Percentiles rank a stretch among this genome's conserved stretches.
Evolutionary conservation across 176 grass and related monocot genomes (phyloP).

Genomic region (Raddia distichophylla): DNA sequence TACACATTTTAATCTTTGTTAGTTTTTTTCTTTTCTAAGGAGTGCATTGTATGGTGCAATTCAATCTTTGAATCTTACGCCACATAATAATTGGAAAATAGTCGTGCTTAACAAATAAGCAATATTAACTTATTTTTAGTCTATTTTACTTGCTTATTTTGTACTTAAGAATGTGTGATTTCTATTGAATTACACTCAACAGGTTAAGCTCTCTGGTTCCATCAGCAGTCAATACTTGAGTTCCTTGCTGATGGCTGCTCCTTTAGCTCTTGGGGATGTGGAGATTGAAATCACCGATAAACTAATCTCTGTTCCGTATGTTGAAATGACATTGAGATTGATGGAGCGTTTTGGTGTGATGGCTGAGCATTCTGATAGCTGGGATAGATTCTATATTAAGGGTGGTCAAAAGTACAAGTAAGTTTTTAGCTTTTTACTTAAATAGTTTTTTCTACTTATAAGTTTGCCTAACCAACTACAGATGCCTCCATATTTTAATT

Average conservation of each 20-base stretch:
- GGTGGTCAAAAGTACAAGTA: constrained; percentile 92
- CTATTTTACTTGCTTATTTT: neutral
- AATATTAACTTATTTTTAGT: neutral
- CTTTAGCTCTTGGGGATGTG: constrained; percentile 87
- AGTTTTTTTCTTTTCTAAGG: neutral
- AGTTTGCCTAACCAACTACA: neutral
- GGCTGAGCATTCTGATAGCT: constrained; percentile 84
- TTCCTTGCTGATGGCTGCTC: constrained; percentile 94
- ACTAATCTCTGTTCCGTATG: constrained; percentile 94
- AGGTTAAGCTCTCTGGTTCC: constrained; percentile 95
- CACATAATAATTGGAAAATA: neutral
- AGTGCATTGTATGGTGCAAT: neutral
- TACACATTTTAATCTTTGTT: neutral
- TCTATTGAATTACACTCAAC: constrained; percentile 1
- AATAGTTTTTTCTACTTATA: neutral
- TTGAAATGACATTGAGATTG: constrained; percentile 97
- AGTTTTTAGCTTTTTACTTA: constrained; percentile 28
- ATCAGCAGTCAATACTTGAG: constrained; percentile 99
- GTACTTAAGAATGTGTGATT: neutral
- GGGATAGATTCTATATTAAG: constrained; percentile 97
- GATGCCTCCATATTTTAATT: constrained; percentile 5
- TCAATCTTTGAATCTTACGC: neutral
- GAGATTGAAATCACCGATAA: constrained; percentile 99
- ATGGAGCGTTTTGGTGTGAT: constrained; percentile 93
- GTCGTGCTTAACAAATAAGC: neutral